Evolutionary conservation across 106 monocot genomes (phyloP), one percentile per base, ranked within the genome.

Genomic region (Xerophyta viscosa): DNA sequence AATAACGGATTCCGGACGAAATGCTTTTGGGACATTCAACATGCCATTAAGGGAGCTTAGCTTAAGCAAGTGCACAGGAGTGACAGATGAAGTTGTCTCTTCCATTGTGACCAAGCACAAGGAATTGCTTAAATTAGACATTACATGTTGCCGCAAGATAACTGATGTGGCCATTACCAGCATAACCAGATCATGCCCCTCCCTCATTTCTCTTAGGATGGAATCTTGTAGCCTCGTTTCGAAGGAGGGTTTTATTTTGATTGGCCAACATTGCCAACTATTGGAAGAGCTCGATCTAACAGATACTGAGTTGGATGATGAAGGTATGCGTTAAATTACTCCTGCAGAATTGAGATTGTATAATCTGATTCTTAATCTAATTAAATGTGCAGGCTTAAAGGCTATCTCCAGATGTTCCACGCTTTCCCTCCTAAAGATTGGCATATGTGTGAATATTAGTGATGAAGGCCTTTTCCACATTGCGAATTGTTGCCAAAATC

Each of bases 281-380:
- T 42, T 91, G 60, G 81, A 91, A 62, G 91, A 85, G 37, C 52
- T 91, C 28, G 85, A 91, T 25, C 62, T 91, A 27, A 91, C 85
- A 11, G 91, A 91, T 56, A 85, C 54, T 61, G 81, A 91, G 53
- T 54, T 91, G 31, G 91, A 91, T 12, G 63, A 81, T 73, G 71
- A 90, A 71, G 90, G 90, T 84, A 8, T 41, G 24, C 14, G 23
- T 10, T 46, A 22, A 37, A 19, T n/a, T 26, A 27, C 24, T 21
- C 24, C 2, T 33, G 4, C 1, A 57, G 11, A 20, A 17, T 14
- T 57, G 15, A 3, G 7, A 11, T 57, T 24, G 14, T 15, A 2
- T 8, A 23, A 5, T 39, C 15, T 8, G 22, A 43, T 45, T 27
- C 46, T 76, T 24, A 60, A 26, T 15, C 15, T 31, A 26, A n/a